phyloP scores from a whole-genome alignment of 805 yeast genomes.

The Sporopachydermia quercuum region DNA sequence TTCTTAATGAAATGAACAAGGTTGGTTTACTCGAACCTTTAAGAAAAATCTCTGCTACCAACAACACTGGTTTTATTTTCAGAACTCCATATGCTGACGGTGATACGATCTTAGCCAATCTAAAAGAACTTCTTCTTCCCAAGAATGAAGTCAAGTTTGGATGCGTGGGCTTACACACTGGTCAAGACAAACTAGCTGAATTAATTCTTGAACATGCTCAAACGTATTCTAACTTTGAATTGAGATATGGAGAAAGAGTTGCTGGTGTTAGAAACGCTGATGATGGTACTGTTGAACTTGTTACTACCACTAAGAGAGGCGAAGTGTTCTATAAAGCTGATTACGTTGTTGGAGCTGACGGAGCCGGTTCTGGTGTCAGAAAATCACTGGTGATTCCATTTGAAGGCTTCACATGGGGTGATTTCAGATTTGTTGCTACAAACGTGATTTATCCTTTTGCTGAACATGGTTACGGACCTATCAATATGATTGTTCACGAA shows the following conservation, averaged over 20 bases:
- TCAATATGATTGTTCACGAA: not conserved
- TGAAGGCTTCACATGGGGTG: conserved; percentile 13
- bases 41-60: not conserved
- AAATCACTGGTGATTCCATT: conserved; percentile 18
- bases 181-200: conserved; percentile 1
- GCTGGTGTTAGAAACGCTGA: not conserved
- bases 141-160: not conserved
- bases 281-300: not conserved
- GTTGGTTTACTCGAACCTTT: not conserved
- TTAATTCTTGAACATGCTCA: not conserved
- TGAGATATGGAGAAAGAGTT: not conserved
- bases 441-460: not conserved
- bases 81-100: not conserved
- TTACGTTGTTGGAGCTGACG: conserved; percentile 20
- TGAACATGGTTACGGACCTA: not conserved
- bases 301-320: not conserved
- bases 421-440: not conserved
- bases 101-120: not conserved
- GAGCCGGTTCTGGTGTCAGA: conserved; percentile 22
- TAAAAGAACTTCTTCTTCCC: not conserved
- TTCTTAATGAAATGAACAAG: not conserved
- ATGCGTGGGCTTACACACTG: not conserved
- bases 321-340: conserved; percentile 12
- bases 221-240: not conserved
- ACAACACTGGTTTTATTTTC: not conserved